Evolutionary conservation across 495 filamentous ascomycete genomes (phyloP), one percentile per base, ranked within the genome.

Genomic region (Clavariopsis aquatica): DNA sequence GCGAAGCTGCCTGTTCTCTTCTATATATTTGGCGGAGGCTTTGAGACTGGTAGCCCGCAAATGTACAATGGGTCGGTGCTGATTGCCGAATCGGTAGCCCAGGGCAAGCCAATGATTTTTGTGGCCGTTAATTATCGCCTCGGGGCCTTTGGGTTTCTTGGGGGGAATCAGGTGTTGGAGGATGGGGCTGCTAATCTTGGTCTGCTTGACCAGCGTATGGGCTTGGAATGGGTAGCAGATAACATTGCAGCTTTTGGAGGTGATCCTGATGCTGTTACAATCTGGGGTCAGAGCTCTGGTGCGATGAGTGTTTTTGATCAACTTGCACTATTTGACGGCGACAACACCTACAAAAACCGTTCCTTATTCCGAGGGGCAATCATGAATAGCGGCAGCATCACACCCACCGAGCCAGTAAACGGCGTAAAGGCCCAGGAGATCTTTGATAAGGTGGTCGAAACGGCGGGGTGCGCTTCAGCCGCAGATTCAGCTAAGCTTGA

Each of bases 231-330:
- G 71, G 63, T 75, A 1, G 62, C 63, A 34, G 71, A 75, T 52
- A 75, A 76, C 62, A 73, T 75, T 41, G 69, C 57, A 10, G 69
- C 70, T 4, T 76, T 76, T 49, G 74, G 74, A 5, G 74, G 74
- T 10, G 73, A 76, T 34, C 65, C 71, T 6, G 24, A 45, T 4
- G 59, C 60, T 45, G 87, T 90, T 15, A 89, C 85, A 12, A 86
- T 90, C 57, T 89, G 86, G 83, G 88, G 87, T 43, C 84, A 89
- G 69, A 87, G 83, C 3, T 87, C 88, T 1, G 89, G 89, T 5
- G 79, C 86, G 13, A 89, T 89, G 63, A 88, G 84, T 8, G 87
- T 91, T 28, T 36, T 65, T 12, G 62, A 65, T 36, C 62, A 65
- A 27, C 53, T 65, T 49, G 62, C 81, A 3, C 74, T 90, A 23